Evolutionary conservation across 495 filamentous ascomycete genomes (phyloP).

Genomic region (Letharia lupina): DNA sequence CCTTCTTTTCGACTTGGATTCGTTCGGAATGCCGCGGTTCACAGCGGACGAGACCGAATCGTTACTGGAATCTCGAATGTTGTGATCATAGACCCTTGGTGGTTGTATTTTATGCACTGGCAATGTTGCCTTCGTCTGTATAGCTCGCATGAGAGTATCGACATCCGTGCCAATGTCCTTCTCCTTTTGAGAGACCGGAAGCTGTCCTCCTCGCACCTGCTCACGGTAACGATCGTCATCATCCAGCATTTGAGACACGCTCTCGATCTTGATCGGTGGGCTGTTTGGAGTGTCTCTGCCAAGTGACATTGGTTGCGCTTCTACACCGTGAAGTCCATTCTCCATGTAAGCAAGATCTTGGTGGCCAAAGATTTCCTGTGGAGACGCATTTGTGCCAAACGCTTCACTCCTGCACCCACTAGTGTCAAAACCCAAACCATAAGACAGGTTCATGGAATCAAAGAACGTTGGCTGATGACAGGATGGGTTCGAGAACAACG

Average conservation of each 20-base stretch:
- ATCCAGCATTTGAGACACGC: neutral
- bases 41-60: slow-evolving; percentile 22
- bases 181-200: neutral
- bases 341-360: slow-evolving; percentile 9
- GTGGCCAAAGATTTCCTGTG: slow-evolving; percentile 21
- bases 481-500: slow-evolving; percentile 3
- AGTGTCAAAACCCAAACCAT: slow-evolving; percentile 12
- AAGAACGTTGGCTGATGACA: slow-evolving; percentile 3
- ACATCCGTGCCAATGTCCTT: slow-evolving; percentile 57
- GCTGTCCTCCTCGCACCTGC: neutral
- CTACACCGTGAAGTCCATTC: neutral
- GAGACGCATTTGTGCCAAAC: slow-evolving; percentile 11
- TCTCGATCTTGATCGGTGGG: slow-evolving; percentile 15
- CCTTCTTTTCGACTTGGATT: slow-evolving; percentile 39
- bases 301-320: neutral
- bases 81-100: slow-evolving; percentile 24
- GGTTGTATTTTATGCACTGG: slow-evolving; percentile 31
- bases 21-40: slow-evolving; percentile 24
- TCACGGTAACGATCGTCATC: neutral
- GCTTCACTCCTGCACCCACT: slow-evolving; percentile 3
- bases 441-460: slow-evolving; percentile 15
- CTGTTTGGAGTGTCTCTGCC: neutral
- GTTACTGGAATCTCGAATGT: slow-evolving; percentile 20
- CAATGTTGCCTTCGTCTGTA: slow-evolving; percentile 60
- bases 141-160: slow-evolving; percentile 86